Evolutionary conservation across 2,329 filamentous ascomycete species (phyloP).

Genomic region (Chaetomium sp.): DNA sequence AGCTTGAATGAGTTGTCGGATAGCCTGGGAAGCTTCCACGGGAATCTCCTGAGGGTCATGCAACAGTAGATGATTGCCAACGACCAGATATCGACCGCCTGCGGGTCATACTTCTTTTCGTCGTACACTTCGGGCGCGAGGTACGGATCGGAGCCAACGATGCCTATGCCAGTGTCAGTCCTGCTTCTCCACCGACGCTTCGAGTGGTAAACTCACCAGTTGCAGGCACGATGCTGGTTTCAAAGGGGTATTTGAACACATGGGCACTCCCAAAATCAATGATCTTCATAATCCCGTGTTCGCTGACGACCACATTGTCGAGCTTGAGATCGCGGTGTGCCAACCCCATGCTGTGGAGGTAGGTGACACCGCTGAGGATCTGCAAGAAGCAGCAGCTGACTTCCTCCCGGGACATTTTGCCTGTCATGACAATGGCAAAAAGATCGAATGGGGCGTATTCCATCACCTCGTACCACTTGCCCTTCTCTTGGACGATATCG

Average conservation of each 20-base stretch:
- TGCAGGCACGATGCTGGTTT: slow-evolving; percentile 80
- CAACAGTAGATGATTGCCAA: slow-evolving; percentile 98
- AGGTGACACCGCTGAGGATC: slow-evolving; percentile 91
- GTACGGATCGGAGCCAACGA: slow-evolving; percentile 88
- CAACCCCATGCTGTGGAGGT: slow-evolving; percentile 91
- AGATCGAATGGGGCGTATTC: slow-evolving; percentile 95
- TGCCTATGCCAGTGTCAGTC: slow-evolving; percentile 46
- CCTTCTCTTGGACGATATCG: slow-evolving; percentile 93
- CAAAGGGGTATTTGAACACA: slow-evolving; percentile 96
- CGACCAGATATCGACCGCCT: slow-evolving; percentile 96
- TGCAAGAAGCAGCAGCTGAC: slow-evolving; percentile 90
- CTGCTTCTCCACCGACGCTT: no score
- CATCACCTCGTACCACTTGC: slow-evolving; percentile 98
- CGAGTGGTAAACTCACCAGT: slow-evolving; percentile 61
- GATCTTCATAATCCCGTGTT: slow-evolving; percentile 97
- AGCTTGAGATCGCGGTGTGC: slow-evolving; percentile 94
- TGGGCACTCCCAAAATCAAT: slow-evolving; percentile 98
- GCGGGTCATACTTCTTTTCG: slow-evolving; percentile 87
- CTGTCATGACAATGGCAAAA: slow-evolving; percentile 98
- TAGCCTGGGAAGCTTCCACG: slow-evolving; percentile 91
- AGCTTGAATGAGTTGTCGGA: slow-evolving; percentile 95
- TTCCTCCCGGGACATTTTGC: slow-evolving; percentile 92
- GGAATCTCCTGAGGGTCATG: slow-evolving; percentile 93
- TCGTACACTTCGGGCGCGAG: slow-evolving; percentile 97
- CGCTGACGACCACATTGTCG: slow-evolving; percentile 97